Evolutionary conservation across 2,329 filamentous ascomycete genomes (phyloP).

Genomic region (Claviceps spartinae): DNA sequence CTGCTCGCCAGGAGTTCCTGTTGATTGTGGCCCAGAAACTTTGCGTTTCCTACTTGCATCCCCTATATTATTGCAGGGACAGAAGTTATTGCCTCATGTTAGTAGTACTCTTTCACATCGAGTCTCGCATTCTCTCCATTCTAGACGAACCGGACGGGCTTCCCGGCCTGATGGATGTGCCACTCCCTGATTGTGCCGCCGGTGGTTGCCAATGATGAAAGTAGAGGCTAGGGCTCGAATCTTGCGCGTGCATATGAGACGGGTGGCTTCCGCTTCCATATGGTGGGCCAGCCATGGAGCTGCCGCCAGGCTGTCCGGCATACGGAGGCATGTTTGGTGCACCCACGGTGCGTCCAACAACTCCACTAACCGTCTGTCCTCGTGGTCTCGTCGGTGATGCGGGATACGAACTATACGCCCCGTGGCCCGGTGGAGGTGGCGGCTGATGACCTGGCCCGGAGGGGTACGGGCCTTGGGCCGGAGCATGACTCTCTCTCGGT

Average conservation of each 20-base stretch:
- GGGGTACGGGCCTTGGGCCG: constrained; percentile 28
- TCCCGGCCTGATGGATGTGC: constrained; percentile 50
- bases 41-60: constrained; percentile 82
- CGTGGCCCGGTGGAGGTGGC: constrained; percentile 21
- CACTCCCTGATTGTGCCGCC: constrained; percentile 41
- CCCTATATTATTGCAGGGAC: constrained; percentile 29
- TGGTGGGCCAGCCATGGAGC: constrained; percentile 19
- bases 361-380: constrained; percentile 33
- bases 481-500: constrained; percentile 32
- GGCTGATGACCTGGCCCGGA: constrained; percentile 15
- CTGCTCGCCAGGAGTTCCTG: constrained; percentile 16
- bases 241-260: constrained; percentile 40
- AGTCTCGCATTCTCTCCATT: constrained; percentile 33
- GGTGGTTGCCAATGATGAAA: constrained; percentile 93
- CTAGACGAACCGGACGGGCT: constrained; percentile 63
- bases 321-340: constrained; percentile 28
- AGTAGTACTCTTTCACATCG: constrained; percentile 19
- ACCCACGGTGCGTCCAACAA: constrained; percentile 26
- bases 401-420: constrained; percentile 31
- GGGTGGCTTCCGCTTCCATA: constrained; percentile 22
- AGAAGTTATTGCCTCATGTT: constrained; percentile 20
- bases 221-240: constrained; percentile 63
- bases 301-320: not conserved
- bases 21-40: constrained; percentile 34
- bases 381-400: constrained; percentile 36